Evolutionary conservation across 176 grass and related monocot species (phyloP).

Genomic region (Carex myosuroides): DNA sequence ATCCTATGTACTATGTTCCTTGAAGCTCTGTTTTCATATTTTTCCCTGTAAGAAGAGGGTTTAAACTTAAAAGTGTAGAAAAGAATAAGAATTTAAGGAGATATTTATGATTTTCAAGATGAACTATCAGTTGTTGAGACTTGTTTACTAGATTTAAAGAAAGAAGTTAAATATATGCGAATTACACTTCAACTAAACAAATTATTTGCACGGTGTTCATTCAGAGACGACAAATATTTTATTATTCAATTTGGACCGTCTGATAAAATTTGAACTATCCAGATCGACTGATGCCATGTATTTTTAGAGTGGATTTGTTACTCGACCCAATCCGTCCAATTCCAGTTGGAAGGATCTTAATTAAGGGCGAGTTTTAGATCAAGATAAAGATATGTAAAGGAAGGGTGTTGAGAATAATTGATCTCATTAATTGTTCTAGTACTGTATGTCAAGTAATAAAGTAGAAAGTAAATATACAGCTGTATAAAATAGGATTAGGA

Average conservation of each 20-base stretch:
- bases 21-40: slow-evolving; percentile 4
- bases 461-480: too few species aligned
- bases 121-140: background rate
- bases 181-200: background rate
- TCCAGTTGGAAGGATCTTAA: too few species aligned
- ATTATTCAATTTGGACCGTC: background rate
- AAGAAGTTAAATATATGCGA: background rate
- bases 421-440: too few species aligned
- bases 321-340: too few species aligned
- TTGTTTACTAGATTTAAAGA: background rate
- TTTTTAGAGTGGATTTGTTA: too few species aligned
- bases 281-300: background rate
- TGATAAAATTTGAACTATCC: background rate
- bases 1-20: slow-evolving; percentile 93
- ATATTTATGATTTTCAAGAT: background rate
- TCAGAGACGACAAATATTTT: background rate
- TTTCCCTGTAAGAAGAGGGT: background rate
- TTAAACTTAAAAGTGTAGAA: background rate
- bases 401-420: too few species aligned
- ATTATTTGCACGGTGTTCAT: background rate
- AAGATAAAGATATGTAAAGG: too few species aligned
- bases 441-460: too few species aligned
- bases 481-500: too few species aligned
- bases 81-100: background rate
- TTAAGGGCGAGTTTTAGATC: too few species aligned